Evolutionary conservation across 495 filamentous ascomycete species (phyloP).

Genomic region (Hyaloscypha variabilis): DNA sequence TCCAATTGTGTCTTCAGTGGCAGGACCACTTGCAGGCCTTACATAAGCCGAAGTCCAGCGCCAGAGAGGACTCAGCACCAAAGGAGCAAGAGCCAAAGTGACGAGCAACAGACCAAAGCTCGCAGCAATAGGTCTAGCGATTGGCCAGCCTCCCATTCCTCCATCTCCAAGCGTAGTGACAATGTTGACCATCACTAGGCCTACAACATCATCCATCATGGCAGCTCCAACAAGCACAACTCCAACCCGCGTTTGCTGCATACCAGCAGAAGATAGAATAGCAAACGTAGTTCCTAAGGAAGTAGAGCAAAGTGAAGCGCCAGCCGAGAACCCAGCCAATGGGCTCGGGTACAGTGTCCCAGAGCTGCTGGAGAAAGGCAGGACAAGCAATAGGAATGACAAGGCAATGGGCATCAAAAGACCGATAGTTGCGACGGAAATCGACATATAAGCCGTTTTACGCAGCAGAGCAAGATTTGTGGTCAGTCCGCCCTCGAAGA

Average conservation of each 20-base stretch:
- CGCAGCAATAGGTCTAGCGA: slow-evolving; percentile 35
- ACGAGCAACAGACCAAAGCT: slow-evolving; percentile 32
- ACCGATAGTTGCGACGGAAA: slow-evolving; percentile 64
- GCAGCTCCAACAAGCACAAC: slow-evolving; percentile 71
- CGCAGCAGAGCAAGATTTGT: slow-evolving; percentile 61
- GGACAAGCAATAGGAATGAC: slow-evolving; percentile 59
- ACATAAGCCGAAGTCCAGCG: background rate
- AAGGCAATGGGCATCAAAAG: slow-evolving; percentile 67
- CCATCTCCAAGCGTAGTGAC: slow-evolving; percentile 44
- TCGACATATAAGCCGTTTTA: slow-evolving; percentile 61
- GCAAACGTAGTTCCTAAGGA: slow-evolving; percentile 80
- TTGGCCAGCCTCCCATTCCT: slow-evolving; percentile 24
- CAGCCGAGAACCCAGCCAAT: slow-evolving; percentile 66
- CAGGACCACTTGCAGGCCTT: background rate
- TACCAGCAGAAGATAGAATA: slow-evolving; percentile 57
- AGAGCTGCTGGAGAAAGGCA: slow-evolving; percentile 27
- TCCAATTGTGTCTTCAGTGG: background rate
- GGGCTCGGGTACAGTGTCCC: slow-evolving; percentile 20
- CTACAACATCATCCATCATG: slow-evolving; percentile 83
- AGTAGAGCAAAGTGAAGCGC: slow-evolving; percentile 76
- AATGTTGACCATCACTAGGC: slow-evolving; percentile 76
- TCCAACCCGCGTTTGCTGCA: slow-evolving; percentile 62
- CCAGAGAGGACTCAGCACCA: slow-evolving; percentile 26
- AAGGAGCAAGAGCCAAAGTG: slow-evolving; percentile 24
- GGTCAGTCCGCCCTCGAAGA: slow-evolving; percentile 67